phyloP scores from a whole-genome alignment of 2,329 filamentous ascomycete genomes.

The Diaporthe vaccinii region DNA sequence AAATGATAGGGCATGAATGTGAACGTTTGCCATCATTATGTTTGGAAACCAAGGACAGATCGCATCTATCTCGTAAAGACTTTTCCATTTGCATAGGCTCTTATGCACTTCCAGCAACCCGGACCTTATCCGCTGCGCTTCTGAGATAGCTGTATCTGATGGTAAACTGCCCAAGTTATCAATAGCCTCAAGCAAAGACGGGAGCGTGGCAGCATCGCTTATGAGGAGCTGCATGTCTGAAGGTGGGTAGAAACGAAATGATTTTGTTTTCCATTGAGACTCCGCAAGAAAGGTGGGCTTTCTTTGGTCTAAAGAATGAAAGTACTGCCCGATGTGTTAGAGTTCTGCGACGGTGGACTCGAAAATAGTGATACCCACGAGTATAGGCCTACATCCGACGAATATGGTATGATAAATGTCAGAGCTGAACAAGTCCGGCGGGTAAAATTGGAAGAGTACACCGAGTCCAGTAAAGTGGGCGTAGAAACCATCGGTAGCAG shows the following conservation, averaged over 20 bases:
- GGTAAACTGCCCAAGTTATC: neutral
- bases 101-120: neutral
- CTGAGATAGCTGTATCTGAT: neutral
- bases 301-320: slow-evolving; percentile 2
- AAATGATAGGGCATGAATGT: neutral
- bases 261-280: neutral
- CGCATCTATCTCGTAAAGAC: neutral
- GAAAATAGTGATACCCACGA: neutral
- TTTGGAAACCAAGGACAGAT: neutral
- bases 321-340: neutral
- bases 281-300: neutral
- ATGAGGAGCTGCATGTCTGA: slow-evolving; percentile 13
- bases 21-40: neutral
- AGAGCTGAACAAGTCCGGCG: slow-evolving; percentile 3
- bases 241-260: neutral
- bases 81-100: neutral
- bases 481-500: neutral
- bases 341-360: neutral
- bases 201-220: neutral
- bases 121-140: neutral
- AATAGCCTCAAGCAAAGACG: neutral
- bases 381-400: slow-evolving; percentile 1
- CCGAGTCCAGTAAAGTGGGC: neutral
- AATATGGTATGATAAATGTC: slow-evolving; percentile 8
- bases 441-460: slow-evolving; percentile 9